Percentiles rank a stretch among this genome's conserved stretches.
Conservation (phyloP, 805 yeast species). For the Ogataea methylovora region DNA sequence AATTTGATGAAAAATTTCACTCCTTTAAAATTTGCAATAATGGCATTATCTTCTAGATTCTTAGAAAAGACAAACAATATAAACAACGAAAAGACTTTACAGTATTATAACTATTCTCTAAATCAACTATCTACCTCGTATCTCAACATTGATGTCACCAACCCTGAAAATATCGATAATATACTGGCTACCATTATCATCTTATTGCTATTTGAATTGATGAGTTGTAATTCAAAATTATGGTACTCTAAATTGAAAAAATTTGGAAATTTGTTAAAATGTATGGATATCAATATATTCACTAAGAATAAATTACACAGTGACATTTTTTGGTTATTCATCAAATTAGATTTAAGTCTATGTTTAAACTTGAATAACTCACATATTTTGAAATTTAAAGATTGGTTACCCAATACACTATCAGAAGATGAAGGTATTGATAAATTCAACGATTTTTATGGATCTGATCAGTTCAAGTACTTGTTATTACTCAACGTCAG, state of each 20-base stretch:
- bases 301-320: conserved; percentile 26
- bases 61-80: conserved; percentile 13
- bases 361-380: conserved; percentile 27
- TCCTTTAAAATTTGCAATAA: conserved; percentile 17
- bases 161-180: conserved; percentile 16
- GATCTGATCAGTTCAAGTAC: conserved; percentile 12
- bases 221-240: conserved; percentile 29
- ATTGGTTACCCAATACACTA: conserved; percentile 22
- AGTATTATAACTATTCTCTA: conserved; percentile 20
- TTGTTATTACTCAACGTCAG: too few species aligned
- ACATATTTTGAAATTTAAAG: conserved; percentile 16
- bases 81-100: conserved; percentile 20
- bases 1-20: conserved; percentile 30
- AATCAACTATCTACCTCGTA: conserved; percentile 27
- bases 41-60: conserved; percentile 23
- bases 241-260: conserved; percentile 34
- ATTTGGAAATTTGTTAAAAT: conserved; percentile 29
- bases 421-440: conserved; percentile 13
- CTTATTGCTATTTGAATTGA: conserved; percentile 35
- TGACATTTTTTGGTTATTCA: conserved; percentile 37
- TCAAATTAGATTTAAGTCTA: conserved; percentile 30
- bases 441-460: conserved; percentile 10
- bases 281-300: conserved; percentile 31
- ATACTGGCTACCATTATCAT: conserved; percentile 24
- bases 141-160: conserved; percentile 21